These are phyloP conservation scores for Mycena citricolor DNA, from an alignment of 1,284 basidiomycete genomes.

Conservation along the genomic window DNA sequence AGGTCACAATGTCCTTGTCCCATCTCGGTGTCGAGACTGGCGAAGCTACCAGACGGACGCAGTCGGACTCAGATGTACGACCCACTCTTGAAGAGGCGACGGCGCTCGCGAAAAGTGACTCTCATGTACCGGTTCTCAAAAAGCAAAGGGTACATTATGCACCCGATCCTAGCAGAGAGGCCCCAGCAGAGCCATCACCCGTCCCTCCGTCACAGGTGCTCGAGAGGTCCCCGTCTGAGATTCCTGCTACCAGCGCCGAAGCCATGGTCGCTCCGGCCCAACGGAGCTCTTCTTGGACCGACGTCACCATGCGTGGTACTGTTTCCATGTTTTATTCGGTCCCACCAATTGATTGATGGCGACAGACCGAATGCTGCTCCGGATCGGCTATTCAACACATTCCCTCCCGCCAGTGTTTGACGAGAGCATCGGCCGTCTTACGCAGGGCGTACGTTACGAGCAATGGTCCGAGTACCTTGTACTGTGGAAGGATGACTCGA, in stretches of 20 bases:
- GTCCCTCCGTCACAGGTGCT: slow-evolving; percentile 61
- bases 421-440: slow-evolving; percentile 63
- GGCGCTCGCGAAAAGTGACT: slow-evolving; percentile 26
- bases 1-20: slow-evolving; percentile 1
- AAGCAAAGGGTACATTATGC: slow-evolving; percentile 39
- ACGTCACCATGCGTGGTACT: slow-evolving; percentile 65
- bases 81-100: slow-evolving; percentile 26
- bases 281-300: slow-evolving; percentile 37
- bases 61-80: slow-evolving; percentile 25
- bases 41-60: slow-evolving; percentile 16
- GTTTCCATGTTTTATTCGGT: slow-evolving; percentile 5
- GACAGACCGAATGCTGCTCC: slow-evolving; percentile 82
- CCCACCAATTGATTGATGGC: slow-evolving; percentile 21
- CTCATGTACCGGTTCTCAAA: slow-evolving; percentile 8
- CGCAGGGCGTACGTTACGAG: slow-evolving; percentile 61
- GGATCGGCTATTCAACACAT: slow-evolving; percentile 60
- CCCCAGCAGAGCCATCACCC: slow-evolving; percentile 33
- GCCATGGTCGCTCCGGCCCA: slow-evolving; percentile 36
- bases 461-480: slow-evolving; percentile 80
- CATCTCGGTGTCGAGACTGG: slow-evolving; percentile 3
- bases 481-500: slow-evolving; percentile 66
- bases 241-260: slow-evolving; percentile 62
- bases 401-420: slow-evolving; percentile 59
- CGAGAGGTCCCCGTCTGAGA: slow-evolving; percentile 46
- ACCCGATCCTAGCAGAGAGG: slow-evolving; percentile 32